These are phyloP conservation scores for Penicillium sp. DNA, from an alignment of 2,329 filamentous ascomycete genomes.

Conservation along the genomic window DNA sequence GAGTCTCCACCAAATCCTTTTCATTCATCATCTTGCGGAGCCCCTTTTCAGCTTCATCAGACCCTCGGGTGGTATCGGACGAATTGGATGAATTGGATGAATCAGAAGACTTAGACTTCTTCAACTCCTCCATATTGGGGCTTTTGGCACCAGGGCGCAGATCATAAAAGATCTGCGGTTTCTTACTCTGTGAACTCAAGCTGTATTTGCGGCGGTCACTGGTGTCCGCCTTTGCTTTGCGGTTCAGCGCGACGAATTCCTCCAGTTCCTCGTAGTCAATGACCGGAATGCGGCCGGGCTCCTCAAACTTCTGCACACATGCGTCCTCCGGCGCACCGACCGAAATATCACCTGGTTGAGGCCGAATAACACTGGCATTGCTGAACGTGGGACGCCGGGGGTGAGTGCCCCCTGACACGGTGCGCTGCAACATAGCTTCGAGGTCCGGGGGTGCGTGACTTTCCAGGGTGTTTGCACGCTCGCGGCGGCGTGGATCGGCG, in stretches of 20 bases:
- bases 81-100: constrained; percentile 33
- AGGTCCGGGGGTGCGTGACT: constrained; percentile 56
- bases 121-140: constrained; percentile 36
- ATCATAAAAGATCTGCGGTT: constrained; percentile 60
- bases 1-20: constrained; percentile 33
- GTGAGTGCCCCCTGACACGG: constrained; percentile 67
- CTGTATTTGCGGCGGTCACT: constrained; percentile 41
- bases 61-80: constrained; percentile 30
- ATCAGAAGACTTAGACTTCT: constrained; percentile 30
- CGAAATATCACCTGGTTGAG: constrained; percentile 35
- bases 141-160: constrained; percentile 48
- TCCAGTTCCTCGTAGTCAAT: constrained; percentile 92
- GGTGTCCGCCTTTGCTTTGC: constrained; percentile 48
- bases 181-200: constrained; percentile 51
- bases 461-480: constrained; percentile 67
- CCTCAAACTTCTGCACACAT: constrained; percentile 77
- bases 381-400: constrained; percentile 59
- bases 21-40: constrained; percentile 30
- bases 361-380: constrained; percentile 58
- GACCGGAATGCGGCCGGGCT: constrained; percentile 75
- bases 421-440: constrained; percentile 63
- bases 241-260: constrained; percentile 71
- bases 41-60: constrained; percentile 36
- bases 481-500: constrained; percentile 80
- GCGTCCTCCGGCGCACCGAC: constrained; percentile 58